Evolutionary conservation across 2,329 filamentous ascomycete species (phyloP), one percentile per base, ranked within the genome.

Genomic region (Elsinoe australis): DNA sequence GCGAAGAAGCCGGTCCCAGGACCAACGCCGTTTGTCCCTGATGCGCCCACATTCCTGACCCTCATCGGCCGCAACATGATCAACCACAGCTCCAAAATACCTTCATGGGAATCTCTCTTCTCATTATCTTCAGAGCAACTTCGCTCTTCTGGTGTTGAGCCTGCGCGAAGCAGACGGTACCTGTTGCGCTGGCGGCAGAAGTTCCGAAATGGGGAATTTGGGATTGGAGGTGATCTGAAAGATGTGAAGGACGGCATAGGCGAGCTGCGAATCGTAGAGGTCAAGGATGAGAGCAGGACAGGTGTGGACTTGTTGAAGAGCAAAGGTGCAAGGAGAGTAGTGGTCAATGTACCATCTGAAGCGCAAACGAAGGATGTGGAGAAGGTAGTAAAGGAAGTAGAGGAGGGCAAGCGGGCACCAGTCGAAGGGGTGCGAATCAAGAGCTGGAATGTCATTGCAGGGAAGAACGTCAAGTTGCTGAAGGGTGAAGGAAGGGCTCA

Each of bases 51-150:
- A 12, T 95, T 98, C 67, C 82, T 96, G 53, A 87, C 78, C 28
- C 74, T 95, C 51, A 95, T 96, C 67, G 92, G 92, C 58, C 89
- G 92, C 54, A 82, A 82, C 58, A 80, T 95, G 59, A 81, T 77
- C 60, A 80, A 84, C 61, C 87, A 95, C 71, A 78, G 84, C 41
- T 74, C 79, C 67, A 96, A 96, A 67, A 87, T 98, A 58, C 80
- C 85, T 2, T 83, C 84, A 8, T 96, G 92, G 92, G 84, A 92
- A 47, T 79, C 86, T 4, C 79, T 98, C 36, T 96, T 96, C 75
- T 82, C 82, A 36, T 74, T 92, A 54, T 82, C 79, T 17, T 87
- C 86, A 14, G 65, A 74, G 35, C 82, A 96, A 67, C 74, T 98
- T 55, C 80, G 82, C 55, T 82, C 90, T 58, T 74, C 92, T 14